Evolutionary conservation across 768 basidiomycete genomes (phyloP), one percentile per base, ranked within the genome.

Genomic region (Asterophora lycoperdoides): DNA sequence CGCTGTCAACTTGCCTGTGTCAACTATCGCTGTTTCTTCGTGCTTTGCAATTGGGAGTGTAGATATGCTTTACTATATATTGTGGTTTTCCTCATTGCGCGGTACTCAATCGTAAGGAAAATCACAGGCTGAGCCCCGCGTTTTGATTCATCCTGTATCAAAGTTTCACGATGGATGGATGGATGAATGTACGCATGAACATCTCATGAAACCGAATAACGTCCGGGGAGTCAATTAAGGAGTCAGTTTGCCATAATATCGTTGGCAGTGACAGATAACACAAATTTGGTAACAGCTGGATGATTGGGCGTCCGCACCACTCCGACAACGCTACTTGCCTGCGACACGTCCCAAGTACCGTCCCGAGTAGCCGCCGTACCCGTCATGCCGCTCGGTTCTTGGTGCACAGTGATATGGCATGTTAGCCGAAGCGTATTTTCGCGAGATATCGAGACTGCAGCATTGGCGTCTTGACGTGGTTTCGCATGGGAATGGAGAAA

Each of bases 381-480:
- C 37, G 19, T 20, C 20, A 28, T 17, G n/a, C 7, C 11, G 18
- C n/a, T 26, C 8, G 37, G 8, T 8, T 46, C 33, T 13, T 33
- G 28, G 13, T 43, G 46, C 20, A 56, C 43, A 15, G 53, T 56
- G 41, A 60, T 60, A 32, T 60, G 48, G 28, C 56, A 54, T 41
- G 50, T 55, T 41, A 60, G 36, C 18, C 36, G 41, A 13, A 55
- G 44, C 23, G 48, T 41, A 38, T 49, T 39, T 39, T 45, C 23
- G 14, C 28, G 28, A 30, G 18, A 19, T 55, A 41, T 18, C 8
- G 19, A 7, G 10, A 13, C 4, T 18, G 36, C 17, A 41, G 32
- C 11, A 28, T 41, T 39, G 23, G 33, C 30, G 13, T 8, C 26
- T 35, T 44, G 54, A 2, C 17, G 32, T 38, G 37, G 13, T 8